phyloP scores from a whole-genome alignment of 108 stramenopile species.

The Skeletonema grethae region DNA sequence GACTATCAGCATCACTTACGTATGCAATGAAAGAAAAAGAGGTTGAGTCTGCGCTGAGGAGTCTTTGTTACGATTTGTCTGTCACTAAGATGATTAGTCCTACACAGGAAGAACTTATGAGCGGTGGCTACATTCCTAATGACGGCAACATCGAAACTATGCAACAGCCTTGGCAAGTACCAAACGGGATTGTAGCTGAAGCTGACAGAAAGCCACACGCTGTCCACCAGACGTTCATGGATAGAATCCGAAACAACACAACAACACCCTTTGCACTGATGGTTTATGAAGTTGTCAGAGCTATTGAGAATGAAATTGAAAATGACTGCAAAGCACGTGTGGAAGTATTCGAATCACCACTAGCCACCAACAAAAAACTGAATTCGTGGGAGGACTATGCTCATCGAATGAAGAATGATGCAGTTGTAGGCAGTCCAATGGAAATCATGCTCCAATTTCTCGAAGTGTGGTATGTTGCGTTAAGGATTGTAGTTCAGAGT shows the following conservation, averaged over 20 bases:
- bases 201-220: slow-evolving; percentile 32
- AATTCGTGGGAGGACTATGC: slow-evolving; percentile 47
- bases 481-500: slow-evolving; percentile 42
- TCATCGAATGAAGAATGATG: slow-evolving; percentile 7
- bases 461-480: slow-evolving; percentile 52
- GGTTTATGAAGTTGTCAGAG: slow-evolving; percentile 33
- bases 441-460: slow-evolving; percentile 22
- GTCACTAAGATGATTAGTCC: slow-evolving; percentile 53
- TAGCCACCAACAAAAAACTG: slow-evolving; percentile 23
- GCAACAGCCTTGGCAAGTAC: slow-evolving; percentile 37
- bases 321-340: background rate
- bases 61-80: slow-evolving; percentile 55
- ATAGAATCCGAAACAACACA: slow-evolving; percentile 25
- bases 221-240: slow-evolving; percentile 53
- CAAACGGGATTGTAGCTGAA: slow-evolving; percentile 36
- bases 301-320: slow-evolving; percentile 28
- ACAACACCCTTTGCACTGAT: slow-evolving; percentile 41
- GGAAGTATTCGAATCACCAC: slow-evolving; percentile 35
- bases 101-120: slow-evolving; percentile 40
- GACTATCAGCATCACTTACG: slow-evolving; percentile 63
- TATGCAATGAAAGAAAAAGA: slow-evolving; percentile 50
- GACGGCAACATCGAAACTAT: slow-evolving; percentile 40
- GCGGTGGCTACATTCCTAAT: slow-evolving; percentile 50
- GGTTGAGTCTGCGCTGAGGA: slow-evolving; percentile 38
- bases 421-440: slow-evolving; percentile 2